Conservation (phyloP, 2,329 filamentous ascomycete genomes). For the Penicillium sclerotigenum region DNA sequence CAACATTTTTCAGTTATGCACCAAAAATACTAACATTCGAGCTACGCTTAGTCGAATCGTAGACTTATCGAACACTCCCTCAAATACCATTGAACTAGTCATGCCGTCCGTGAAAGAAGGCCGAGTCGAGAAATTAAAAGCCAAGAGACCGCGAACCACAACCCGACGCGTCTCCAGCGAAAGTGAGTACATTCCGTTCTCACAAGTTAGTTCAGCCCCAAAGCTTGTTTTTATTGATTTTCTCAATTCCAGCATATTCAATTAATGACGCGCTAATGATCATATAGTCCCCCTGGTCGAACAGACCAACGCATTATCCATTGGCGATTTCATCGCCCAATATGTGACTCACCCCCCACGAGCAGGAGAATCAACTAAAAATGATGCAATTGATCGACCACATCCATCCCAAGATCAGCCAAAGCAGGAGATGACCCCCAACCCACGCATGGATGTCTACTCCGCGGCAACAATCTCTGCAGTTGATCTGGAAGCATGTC, state of each 20-base stretch:
- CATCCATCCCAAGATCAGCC: background rate
- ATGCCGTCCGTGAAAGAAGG: conserved; percentile 20
- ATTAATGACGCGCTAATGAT: conserved; percentile 12
- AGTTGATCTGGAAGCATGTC: conserved; percentile 49
- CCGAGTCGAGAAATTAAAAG: conserved; percentile 24
- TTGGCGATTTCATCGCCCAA: conserved; percentile 37
- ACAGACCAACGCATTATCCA: conserved; percentile 41
- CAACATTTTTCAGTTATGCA: background rate
- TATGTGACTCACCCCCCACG: conserved; percentile 29
- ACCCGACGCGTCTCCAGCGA: conserved; percentile 18
- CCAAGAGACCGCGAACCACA: conserved; percentile 6
- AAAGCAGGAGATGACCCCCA: conserved; percentile 10
- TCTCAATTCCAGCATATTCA: background rate
- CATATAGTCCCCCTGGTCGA: conserved; percentile 37
- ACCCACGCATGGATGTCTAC: conserved; percentile 28
- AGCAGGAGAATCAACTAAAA: conserved; percentile 6
- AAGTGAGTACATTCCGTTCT: conserved; percentile 14
- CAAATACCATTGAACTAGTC: accelerated
- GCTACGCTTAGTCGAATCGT: background rate
- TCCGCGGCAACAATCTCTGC: conserved; percentile 37
- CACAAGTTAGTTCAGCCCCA: background rate
- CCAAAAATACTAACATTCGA: background rate
- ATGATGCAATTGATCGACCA: conserved; percentile 1
- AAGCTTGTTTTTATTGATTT: background rate
- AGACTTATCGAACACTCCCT: conserved; percentile 2